Conservation (phyloP, 2,329 filamentous ascomycete genomes). For the Epichloe baconii region DNA sequence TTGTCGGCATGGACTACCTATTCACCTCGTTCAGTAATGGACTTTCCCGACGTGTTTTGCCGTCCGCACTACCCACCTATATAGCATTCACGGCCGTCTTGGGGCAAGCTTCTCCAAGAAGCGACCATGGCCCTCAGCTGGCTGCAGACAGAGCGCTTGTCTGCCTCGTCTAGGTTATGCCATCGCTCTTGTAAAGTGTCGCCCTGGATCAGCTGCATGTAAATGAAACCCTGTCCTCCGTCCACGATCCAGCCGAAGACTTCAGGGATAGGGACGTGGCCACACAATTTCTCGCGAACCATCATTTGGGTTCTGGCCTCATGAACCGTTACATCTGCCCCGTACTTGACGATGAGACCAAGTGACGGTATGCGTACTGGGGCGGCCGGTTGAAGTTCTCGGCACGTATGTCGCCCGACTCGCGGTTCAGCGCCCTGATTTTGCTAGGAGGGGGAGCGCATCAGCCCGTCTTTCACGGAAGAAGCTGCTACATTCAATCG, state of each 20-base stretch:
- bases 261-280: slow-evolving; percentile 12
- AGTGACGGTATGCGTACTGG: slow-evolving; percentile 20
- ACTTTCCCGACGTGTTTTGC: background rate
- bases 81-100: slow-evolving; percentile 8
- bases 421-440: slow-evolving; percentile 16
- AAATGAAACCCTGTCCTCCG: slow-evolving; percentile 13
- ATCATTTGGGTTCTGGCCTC: slow-evolving; percentile 18
- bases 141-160: slow-evolving; percentile 15
- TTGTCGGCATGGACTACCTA: slow-evolving; percentile 17
- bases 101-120: slow-evolving; percentile 9
- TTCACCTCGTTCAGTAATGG: slow-evolving; percentile 8
- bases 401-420: slow-evolving; percentile 7
- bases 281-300: slow-evolving; percentile 14
- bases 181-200: slow-evolving; percentile 12
- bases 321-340: slow-evolving; percentile 15
- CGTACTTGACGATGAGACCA: slow-evolving; percentile 23
- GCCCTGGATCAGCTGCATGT: slow-evolving; percentile 13
- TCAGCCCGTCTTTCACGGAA: slow-evolving; percentile 10
- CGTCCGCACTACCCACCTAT: slow-evolving; percentile 9
- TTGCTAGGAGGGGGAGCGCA: slow-evolving; percentile 17
- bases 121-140: slow-evolving; percentile 15
- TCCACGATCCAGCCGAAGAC: slow-evolving; percentile 22
- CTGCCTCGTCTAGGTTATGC: slow-evolving; percentile 7
- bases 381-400: slow-evolving; percentile 14
- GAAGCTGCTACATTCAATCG: slow-evolving; percentile 8